A percentile compares a stretch with the other conserved stretches of the same genome.
Conservation (phyloP, 164 flowering plant genomes). For the Chimonanthus praecox region DNA sequence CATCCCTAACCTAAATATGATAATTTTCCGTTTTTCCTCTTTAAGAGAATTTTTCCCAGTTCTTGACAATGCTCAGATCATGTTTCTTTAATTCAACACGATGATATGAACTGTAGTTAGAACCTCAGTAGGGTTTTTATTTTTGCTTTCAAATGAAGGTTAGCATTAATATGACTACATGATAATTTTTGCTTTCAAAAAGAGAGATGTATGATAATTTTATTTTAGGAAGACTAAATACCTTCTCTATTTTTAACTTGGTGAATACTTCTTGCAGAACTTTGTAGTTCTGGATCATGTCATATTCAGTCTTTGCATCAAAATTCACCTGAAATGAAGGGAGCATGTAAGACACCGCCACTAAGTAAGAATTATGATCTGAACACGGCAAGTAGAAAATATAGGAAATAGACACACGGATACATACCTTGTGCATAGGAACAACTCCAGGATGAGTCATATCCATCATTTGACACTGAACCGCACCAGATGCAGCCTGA, state of each 20-base stretch:
- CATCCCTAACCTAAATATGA: neutral
- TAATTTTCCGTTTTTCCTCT: too few relatives aligned
- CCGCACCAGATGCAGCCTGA: slow-evolving; percentile 93
- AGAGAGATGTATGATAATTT: neutral
- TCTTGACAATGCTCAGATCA: too few relatives aligned
- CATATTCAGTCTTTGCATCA: slow-evolving; percentile 86
- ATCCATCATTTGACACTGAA: slow-evolving; percentile 93
- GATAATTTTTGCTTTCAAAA: neutral
- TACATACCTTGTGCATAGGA: slow-evolving; percentile 86
- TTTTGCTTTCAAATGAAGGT: too few relatives aligned
- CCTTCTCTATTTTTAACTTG: slow-evolving; percentile 82
- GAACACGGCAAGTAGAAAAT: neutral
- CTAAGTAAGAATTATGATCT: neutral
- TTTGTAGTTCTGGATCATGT: slow-evolving; percentile 93
- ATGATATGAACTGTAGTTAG: neutral
- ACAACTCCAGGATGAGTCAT: slow-evolving; percentile 83
- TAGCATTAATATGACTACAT: too few relatives aligned
- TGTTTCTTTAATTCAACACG: too few relatives aligned
- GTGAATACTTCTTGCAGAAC: slow-evolving; percentile 83
- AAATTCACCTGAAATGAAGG: slow-evolving; percentile 63
- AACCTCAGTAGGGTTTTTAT: too few relatives aligned
- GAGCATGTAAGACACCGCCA: neutral
- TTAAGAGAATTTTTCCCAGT: too few relatives aligned
- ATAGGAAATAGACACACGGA: neutral
- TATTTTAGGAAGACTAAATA: slow-evolving; percentile 11